Percentiles rank a stretch among this genome's conserved stretches.
Conservation (phyloP, 2,329 filamentous ascomycete genomes). For the Colletotrichum coccodes region DNA sequence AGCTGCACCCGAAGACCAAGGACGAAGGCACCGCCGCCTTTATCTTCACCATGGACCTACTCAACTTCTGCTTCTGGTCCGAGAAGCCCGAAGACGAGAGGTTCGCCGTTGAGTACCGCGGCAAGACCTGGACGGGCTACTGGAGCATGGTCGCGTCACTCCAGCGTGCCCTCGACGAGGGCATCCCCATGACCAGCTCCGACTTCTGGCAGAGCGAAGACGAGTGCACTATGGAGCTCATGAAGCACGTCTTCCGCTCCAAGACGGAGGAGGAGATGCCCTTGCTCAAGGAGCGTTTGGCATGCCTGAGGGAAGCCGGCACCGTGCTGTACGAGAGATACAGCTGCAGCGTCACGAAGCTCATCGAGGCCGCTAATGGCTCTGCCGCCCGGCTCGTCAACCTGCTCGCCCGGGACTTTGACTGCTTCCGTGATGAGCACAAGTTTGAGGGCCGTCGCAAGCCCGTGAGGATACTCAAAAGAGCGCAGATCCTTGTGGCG, state of each 20-base stretch:
- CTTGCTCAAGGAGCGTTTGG: constrained; percentile 79
- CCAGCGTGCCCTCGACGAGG: constrained; percentile 89
- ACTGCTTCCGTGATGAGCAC: constrained; percentile 86
- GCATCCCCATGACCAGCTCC: constrained; percentile 88
- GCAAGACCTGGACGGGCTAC: constrained; percentile 89
- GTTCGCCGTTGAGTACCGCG: constrained; percentile 85
- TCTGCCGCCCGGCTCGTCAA: constrained; percentile 91
- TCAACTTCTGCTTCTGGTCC: constrained; percentile 99
- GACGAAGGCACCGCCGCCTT: constrained; percentile 86
- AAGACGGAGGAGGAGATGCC: constrained; percentile 89
- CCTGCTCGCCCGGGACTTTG: constrained; percentile 81
- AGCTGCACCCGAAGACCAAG: constrained; percentile 86
- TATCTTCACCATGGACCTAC: constrained; percentile 95
- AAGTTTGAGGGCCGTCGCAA: constrained; percentile 76
- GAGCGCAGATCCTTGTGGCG: constrained; percentile 94
- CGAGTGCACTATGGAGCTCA: constrained; percentile 77
- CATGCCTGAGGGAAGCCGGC: constrained; percentile 85
- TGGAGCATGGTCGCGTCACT: constrained; percentile 92
- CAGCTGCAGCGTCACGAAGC: constrained; percentile 76
- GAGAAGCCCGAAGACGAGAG: constrained; percentile 74
- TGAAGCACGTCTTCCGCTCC: constrained; percentile 86
- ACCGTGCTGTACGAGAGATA: constrained; percentile 82
- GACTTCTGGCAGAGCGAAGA: constrained; percentile 85
- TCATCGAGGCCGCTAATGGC: constrained; percentile 77
- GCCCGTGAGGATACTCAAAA: constrained; percentile 85